Base-by-base conservation (phyloP, 805 yeast genomes). In the Maudiozyma turicensis region DNA sequence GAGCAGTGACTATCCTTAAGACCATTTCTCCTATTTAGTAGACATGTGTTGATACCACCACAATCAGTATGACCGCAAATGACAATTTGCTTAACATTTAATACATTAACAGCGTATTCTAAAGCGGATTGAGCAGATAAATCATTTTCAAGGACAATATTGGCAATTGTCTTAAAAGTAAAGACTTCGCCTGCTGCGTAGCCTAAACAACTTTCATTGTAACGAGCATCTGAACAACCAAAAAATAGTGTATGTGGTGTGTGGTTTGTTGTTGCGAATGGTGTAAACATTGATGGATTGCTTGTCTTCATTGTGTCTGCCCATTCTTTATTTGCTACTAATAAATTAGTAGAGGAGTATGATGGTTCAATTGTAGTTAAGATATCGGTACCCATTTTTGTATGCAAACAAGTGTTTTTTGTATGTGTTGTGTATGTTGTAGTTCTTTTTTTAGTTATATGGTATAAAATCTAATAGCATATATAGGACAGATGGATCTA, bases 1-100 rank as follows among this genome's bases (percentile, higher is more conserved):
- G 56, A 46, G 54, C 69, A 66, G n/a, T 26, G 20, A 10, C 29
- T 6, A 9, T 77, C 78, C 72, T 43, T 47, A 30, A 61, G 46
- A 5, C 55, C 51, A 29, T 57, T 53, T 34, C 63, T 52, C 58
- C 80, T 77, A 50, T 78, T 72, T 2, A 82, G 74, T 44, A 90
- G 68, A 54, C 52, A 49, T 26, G 95, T 88, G 80, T 86, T 80
- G 46, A 87, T 80, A 32, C 96, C 97, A 45, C 96, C 96, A 73
- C 98, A 90, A 66, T 87, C 95, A 33, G 93, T 84, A 68, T 90
- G 98, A 3, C 97, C 98, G 68, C 96, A 86, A 6, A 90, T 84
- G 48, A 90, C 75, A 47, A 90, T 80, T 61, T 86, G 87, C 55
- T 74, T 76, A 39, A 91, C 95, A 60, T 85, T 84, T 52, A 90